Evolutionary conservation across 1,284 basidiomycete species (phyloP).

Genomic region (Ustilago shanxiensis): DNA sequence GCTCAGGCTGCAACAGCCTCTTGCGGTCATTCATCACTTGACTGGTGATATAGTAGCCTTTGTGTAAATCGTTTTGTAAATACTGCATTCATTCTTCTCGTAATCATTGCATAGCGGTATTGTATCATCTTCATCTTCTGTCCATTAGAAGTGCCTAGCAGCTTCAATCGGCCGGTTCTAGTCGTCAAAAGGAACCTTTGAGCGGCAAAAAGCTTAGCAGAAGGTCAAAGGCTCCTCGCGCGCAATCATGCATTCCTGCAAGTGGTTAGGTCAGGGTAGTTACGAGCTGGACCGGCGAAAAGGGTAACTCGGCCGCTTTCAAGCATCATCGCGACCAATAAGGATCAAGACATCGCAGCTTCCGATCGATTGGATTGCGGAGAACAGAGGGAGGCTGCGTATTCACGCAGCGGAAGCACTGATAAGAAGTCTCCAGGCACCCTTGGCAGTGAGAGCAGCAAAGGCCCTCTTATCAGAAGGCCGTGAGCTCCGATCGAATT

Average conservation of each 20-base stretch:
- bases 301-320: slow-evolving; percentile 19
- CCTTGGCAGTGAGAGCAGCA: too few relatives aligned
- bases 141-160: neutral
- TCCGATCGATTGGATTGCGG: neutral
- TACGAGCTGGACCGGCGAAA: neutral
- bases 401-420: neutral
- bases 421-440: slow-evolving; percentile 4
- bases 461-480: slow-evolving; percentile 1
- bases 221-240: neutral
- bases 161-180: neutral
- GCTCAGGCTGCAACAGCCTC: slow-evolving; percentile 37
- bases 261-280: neutral
- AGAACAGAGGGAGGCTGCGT: neutral
- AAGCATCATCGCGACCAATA: neutral
- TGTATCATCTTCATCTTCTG: neutral
- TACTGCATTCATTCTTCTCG: neutral
- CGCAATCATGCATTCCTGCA: neutral
- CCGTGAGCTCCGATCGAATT: slow-evolving; percentile 3
- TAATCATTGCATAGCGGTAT: neutral
- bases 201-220: neutral
- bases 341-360: neutral
- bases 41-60: slow-evolving; percentile 35
- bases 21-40: slow-evolving; percentile 42
- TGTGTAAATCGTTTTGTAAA: slow-evolving; percentile 6
- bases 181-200: too few relatives aligned